Percentiles rank a stretch among this genome's conserved stretches.
phyloP scores from a whole-genome alignment of 163 green algal species.

The Coccomyxa subellipsoidea region DNA sequence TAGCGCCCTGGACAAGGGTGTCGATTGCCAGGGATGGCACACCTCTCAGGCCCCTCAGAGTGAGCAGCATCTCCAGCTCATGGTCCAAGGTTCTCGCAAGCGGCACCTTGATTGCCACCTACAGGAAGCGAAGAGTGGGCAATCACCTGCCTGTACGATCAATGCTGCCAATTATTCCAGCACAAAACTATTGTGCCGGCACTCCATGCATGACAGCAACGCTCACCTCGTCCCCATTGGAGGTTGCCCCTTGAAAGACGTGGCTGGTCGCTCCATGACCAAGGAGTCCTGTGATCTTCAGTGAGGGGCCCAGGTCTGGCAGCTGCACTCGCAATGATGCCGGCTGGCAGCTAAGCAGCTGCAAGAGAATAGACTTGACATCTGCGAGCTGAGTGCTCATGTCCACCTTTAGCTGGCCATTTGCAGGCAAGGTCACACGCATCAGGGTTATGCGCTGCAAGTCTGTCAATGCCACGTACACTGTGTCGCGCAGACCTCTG shows the following conservation, averaged over 20 bases:
- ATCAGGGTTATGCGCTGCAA: too few relatives aligned
- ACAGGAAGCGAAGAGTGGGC: too few relatives aligned
- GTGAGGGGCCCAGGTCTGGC: constrained; percentile 17
- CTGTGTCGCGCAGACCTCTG: too few relatives aligned
- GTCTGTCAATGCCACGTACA: too few relatives aligned
- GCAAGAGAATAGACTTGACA: constrained; percentile 15
- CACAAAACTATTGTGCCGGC: too few relatives aligned
- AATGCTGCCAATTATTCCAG: too few relatives aligned
- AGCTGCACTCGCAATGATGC: constrained; percentile 14
- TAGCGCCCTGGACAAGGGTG: constrained; percentile 2
- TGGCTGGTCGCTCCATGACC: constrained; percentile 13
- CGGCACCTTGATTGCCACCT: constrained; percentile 5
- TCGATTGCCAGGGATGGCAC: constrained; percentile 1
- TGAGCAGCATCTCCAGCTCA: constrained; percentile 1
- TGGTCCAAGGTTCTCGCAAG: background rate
- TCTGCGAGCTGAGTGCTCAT: constrained; percentile 6
- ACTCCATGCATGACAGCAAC: too few relatives aligned
- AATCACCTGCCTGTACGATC: too few relatives aligned
- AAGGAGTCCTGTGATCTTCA: constrained; percentile 14
- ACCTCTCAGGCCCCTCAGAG: constrained; percentile 4
- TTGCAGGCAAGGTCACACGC: too few relatives aligned
- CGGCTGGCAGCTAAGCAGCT: constrained; percentile 18
- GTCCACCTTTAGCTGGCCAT: too few relatives aligned
- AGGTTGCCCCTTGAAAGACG: background rate
- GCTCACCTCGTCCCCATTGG: too few relatives aligned